Conservation (phyloP, 2,329 filamentous ascomycete species). For the Hymenoscyphus occultus region DNA sequence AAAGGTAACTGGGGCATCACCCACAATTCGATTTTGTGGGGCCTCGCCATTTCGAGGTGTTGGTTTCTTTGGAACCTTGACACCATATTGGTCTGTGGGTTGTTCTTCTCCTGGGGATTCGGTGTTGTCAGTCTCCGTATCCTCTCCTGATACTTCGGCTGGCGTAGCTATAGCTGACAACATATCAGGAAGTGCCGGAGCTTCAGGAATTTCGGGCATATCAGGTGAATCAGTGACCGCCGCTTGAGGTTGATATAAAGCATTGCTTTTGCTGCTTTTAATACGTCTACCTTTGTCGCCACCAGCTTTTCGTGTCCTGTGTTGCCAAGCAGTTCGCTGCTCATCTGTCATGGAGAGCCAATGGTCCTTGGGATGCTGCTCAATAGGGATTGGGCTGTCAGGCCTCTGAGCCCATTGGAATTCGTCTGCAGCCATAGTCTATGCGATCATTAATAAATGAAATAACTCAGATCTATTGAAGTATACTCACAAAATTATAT, state of each 20-base stretch:
- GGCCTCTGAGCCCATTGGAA: background rate
- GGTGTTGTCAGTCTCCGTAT: conserved; percentile 21
- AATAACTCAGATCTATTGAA: background rate
- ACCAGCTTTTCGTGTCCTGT: conserved; percentile 12
- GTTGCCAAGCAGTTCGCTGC: conserved; percentile 15
- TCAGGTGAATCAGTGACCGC: conserved; percentile 12
- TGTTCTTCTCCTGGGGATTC: conserved; percentile 25
- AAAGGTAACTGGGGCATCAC: conserved; percentile 27
- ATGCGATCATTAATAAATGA: background rate
- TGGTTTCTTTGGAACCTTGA: conserved; percentile 30
- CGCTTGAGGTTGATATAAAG: conserved; percentile 18
- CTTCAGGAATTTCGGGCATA: conserved; percentile 1
- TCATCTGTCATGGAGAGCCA: conserved; percentile 19
- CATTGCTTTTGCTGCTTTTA: conserved; percentile 17
- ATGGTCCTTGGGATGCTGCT: conserved; percentile 30
- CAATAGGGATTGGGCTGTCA: background rate
- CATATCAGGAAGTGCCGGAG: conserved; percentile 12
- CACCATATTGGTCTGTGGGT: conserved; percentile 31
- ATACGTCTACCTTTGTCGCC: conserved; percentile 18
- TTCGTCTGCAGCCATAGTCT: conserved; percentile 15
- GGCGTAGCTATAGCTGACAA: conserved; percentile 25
- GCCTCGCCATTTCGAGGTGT: conserved; percentile 27
- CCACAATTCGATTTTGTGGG: conserved; percentile 29
- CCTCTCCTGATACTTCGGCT: conserved; percentile 22
- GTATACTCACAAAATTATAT: conserved; percentile 16